Conservation (phyloP, 306 rosid genomes). For the Gleditsia sinensis region DNA sequence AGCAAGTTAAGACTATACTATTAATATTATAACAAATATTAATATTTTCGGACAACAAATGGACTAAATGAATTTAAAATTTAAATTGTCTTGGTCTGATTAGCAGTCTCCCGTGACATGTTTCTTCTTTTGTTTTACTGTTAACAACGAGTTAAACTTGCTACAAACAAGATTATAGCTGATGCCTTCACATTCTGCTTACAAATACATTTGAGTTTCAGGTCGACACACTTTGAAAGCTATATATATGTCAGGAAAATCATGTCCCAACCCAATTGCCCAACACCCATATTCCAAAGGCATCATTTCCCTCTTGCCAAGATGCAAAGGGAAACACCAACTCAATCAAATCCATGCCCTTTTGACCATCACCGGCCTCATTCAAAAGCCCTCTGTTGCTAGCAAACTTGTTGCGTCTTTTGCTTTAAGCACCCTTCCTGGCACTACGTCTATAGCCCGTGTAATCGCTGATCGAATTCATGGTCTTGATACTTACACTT, state of each 20-base stretch:
- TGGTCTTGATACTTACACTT: conserved; percentile 3
- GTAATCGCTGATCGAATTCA: not conserved
- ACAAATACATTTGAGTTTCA: not conserved
- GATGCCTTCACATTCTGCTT: not conserved
- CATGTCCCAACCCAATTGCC: not conserved
- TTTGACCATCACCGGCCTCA: conserved; percentile 12
- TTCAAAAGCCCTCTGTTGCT: conserved; percentile 2
- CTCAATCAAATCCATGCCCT: conserved; percentile 14
- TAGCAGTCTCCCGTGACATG: no score
- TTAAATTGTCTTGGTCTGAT: no score
- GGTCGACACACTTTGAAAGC: not conserved
- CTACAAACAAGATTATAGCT: no score
- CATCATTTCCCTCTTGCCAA: not conserved
- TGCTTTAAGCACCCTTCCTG: not conserved
- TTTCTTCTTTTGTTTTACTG: no score
- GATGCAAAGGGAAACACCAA: not conserved
- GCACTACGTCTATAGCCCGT: not conserved
- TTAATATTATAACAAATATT: no score
- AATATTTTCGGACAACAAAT: no score
- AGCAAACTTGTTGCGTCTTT: conserved; percentile 16
- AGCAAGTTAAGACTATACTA: no score
- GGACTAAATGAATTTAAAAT: no score
- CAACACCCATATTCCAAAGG: not conserved
- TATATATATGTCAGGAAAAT: not conserved
- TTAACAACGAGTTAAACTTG: no score